A percentile compares a stretch with the other conserved stretches of the same genome.
Conservation (phyloP, 2,329 filamentous ascomycete genomes). For the Simplicillium sp. region DNA sequence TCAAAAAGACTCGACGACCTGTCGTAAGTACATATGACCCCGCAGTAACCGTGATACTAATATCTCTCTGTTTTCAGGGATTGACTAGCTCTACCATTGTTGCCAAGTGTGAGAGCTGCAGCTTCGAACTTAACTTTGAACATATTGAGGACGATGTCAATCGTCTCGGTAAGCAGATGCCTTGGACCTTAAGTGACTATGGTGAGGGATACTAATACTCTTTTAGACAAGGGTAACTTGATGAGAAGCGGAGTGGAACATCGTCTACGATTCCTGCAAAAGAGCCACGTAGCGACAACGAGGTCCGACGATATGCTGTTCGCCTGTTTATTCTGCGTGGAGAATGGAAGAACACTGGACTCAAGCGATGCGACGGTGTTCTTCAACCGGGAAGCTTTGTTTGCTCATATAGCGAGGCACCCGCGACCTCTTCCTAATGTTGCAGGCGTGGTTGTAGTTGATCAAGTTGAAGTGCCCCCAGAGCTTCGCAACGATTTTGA, state of each 20-base stretch:
- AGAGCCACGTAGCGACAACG: constrained; percentile 40
- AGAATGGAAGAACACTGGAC: constrained; percentile 37
- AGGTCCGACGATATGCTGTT: constrained; percentile 43
- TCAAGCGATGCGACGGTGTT: constrained; percentile 49
- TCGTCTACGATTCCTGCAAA: constrained; percentile 45
- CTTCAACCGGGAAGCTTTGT: constrained; percentile 41
- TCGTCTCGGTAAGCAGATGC: constrained; percentile 29
- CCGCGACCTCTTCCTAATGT: constrained; percentile 41
- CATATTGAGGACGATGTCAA: constrained; percentile 43
- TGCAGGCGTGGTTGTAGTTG: constrained; percentile 37
- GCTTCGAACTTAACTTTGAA: constrained; percentile 43
- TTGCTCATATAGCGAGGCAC: constrained; percentile 43
- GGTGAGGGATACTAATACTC: no score
- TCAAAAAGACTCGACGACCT: constrained; percentile 40
- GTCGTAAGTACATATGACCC: constrained; percentile 18
- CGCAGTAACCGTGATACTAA: constrained; percentile 2
- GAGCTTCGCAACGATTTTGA: constrained; percentile 41
- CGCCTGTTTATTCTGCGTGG: constrained; percentile 45
- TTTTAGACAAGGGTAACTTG: constrained; percentile 38
- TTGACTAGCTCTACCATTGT: constrained; percentile 30
- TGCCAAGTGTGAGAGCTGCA: constrained; percentile 42
- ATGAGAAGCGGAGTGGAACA: constrained; percentile 35
- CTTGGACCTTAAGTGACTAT: no score
- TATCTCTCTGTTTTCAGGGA: constrained; percentile 17
- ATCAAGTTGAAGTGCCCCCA: constrained; percentile 29